These are phyloP conservation scores for Annulohypoxylon nitens DNA, from an alignment of 495 filamentous ascomycete species.

Conservation along the genomic window DNA sequence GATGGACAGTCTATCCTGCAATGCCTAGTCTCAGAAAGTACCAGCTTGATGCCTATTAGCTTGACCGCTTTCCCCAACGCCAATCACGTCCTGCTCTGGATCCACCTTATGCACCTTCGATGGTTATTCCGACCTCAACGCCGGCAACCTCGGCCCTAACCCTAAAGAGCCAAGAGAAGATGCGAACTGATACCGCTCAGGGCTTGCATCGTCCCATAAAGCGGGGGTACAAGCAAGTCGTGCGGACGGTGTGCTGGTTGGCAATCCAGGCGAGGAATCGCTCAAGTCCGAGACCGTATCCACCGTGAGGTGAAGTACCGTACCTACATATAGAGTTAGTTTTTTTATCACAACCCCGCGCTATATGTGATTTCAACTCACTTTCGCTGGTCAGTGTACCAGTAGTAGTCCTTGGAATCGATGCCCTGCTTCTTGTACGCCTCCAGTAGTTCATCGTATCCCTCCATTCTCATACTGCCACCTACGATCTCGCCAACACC, in stretches of 20 bases:
- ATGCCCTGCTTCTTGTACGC: slow-evolving; percentile 92
- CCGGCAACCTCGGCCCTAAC: slow-evolving; percentile 20
- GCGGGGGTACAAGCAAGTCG: slow-evolving; percentile 90
- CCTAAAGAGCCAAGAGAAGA: slow-evolving; percentile 20
- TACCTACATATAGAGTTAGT: slow-evolving; percentile 71
- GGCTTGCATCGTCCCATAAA: slow-evolving; percentile 96
- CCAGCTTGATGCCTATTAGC: slow-evolving; percentile 21
- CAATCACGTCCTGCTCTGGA: slow-evolving; percentile 27
- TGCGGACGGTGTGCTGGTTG: slow-evolving; percentile 89
- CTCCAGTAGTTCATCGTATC: slow-evolving; percentile 90
- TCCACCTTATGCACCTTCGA: slow-evolving; percentile 17
- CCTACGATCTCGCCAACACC: slow-evolving; percentile 98
- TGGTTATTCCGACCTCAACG: slow-evolving; percentile 22
- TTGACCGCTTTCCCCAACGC: slow-evolving; percentile 42
- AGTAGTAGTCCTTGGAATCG: slow-evolving; percentile 90
- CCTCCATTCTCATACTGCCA: slow-evolving; percentile 95
- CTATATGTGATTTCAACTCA: slow-evolving; percentile 63
- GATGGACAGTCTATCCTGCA: slow-evolving; percentile 19
- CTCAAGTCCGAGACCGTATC: slow-evolving; percentile 95
- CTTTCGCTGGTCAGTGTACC: slow-evolving; percentile 99
- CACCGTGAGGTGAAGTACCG: slow-evolving; percentile 92
- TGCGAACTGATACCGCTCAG: slow-evolving; percentile 56
- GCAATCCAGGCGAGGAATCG: slow-evolving; percentile 98
- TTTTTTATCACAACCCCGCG: slow-evolving; percentile 6
- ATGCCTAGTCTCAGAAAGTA: slow-evolving; percentile 31